phyloP scores from a whole-genome alignment of 352 stramenopile species.

The Phytophthora capsici region DNA sequence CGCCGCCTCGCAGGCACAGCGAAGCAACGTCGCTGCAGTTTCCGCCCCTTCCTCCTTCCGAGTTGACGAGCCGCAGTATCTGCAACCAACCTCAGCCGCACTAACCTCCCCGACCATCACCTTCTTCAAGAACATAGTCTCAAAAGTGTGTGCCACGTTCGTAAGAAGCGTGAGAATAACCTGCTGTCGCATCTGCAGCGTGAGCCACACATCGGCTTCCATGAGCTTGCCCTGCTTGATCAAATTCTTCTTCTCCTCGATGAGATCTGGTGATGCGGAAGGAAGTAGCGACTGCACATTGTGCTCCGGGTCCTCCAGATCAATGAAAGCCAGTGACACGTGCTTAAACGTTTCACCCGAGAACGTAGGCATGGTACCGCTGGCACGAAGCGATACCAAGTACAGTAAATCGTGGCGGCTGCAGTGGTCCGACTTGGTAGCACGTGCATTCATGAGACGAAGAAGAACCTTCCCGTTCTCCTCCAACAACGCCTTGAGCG shows the following conservation, averaged over 20 bases:
- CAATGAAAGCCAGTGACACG: conserved; percentile 81
- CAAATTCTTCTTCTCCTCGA: conserved; percentile 69
- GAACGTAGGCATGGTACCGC: conserved; percentile 84
- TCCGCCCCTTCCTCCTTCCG: conserved; percentile 25
- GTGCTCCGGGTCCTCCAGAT: conserved; percentile 74
- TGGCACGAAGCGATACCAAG: conserved; percentile 58
- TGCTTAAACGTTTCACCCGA: conserved; percentile 82
- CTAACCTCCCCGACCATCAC: conserved; percentile 72
- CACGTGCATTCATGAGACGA: conserved; percentile 78
- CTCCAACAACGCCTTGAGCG: conserved; percentile 73
- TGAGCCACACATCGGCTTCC: conserved; percentile 86
- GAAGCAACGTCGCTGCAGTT: conserved; percentile 46
- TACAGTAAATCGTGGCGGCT: conserved; percentile 80
- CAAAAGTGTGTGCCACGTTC: conserved; percentile 85
- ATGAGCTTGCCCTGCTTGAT: conserved; percentile 80
- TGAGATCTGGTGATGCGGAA: conserved; percentile 57
- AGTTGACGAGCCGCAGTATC: conserved; percentile 65
- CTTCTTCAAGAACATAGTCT: conserved; percentile 82
- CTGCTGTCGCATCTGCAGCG: conserved; percentile 87
- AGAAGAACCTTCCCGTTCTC: conserved; percentile 84
- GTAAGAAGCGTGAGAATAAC: conserved; percentile 82
- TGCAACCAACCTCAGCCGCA: conserved; percentile 68
- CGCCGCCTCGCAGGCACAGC: conserved; percentile 75
- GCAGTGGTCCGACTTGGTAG: conserved; percentile 72
- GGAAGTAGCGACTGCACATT: conserved; percentile 80